Percentiles rank a stretch among this genome's conserved stretches.
These are phyloP conservation scores for Xerocomellus chrysenteron DNA, from an alignment of 768 basidiomycete species.

Conservation along the genomic window DNA sequence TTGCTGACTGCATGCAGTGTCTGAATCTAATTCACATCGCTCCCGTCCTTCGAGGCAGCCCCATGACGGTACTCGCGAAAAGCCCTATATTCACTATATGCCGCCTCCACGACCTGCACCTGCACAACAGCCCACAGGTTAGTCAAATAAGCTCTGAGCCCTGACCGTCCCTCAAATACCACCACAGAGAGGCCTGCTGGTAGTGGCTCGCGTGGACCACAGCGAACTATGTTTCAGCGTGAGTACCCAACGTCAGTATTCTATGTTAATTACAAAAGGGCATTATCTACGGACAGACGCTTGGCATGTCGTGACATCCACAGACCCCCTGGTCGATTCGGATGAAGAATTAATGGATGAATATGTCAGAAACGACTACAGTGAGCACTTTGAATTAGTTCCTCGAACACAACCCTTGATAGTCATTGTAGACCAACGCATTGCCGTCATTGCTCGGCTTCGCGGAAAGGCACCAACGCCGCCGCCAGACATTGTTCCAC, in stretches of 20 bases:
- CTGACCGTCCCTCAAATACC: slow-evolving; percentile 2
- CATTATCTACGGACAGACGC: slow-evolving; percentile 49
- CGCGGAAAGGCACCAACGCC: slow-evolving; percentile 52
- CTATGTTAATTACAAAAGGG: not conserved
- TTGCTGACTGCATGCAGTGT: slow-evolving; percentile 18
- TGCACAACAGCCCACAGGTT: slow-evolving; percentile 20
- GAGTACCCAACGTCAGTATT: slow-evolving; percentile 7
- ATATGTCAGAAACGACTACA: slow-evolving; percentile 61
- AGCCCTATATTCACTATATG: slow-evolving; percentile 35
- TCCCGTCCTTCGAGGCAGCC: slow-evolving; percentile 24
- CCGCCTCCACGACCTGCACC: slow-evolving; percentile 28
- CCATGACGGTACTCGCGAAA: slow-evolving; percentile 28
- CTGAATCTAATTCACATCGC: slow-evolving; percentile 27
- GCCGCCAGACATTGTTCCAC: slow-evolving; percentile 27
- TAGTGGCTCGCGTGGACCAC: slow-evolving; percentile 22
- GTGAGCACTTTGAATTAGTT: slow-evolving; percentile 38
- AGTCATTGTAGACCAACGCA: slow-evolving; percentile 43
- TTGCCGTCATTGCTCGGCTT: slow-evolving; percentile 52
- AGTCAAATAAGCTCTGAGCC: slow-evolving; percentile 4
- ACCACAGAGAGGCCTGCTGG: slow-evolving; percentile 19
- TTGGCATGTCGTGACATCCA: slow-evolving; percentile 62
- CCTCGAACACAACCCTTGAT: not conserved
- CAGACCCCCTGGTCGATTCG: slow-evolving; percentile 69
- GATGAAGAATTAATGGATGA: slow-evolving; percentile 71
- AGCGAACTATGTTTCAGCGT: slow-evolving; percentile 50